Base-by-base conservation (phyloP, 2,329 filamentous ascomycete species). In the Aspergillus cejpii region DNA sequence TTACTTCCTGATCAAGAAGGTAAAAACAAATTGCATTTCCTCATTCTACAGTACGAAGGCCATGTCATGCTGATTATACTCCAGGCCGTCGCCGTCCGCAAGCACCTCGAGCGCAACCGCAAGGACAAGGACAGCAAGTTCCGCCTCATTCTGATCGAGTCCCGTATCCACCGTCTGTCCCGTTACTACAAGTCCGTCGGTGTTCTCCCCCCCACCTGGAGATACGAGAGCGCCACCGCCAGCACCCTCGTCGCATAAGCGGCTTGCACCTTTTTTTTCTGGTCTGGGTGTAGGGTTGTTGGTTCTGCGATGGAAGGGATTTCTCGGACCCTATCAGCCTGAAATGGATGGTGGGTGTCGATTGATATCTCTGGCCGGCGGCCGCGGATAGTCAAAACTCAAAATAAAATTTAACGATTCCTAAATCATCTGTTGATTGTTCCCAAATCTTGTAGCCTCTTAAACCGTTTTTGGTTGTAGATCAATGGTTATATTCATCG, bases 1-100 rank as follows among this genome's bases (percentile, higher is more conserved):
- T 63, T 98, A 97, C 85, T 94, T 95, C 87, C 81, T 97, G 74
- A 97, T 97, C 87, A 96, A 96, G 87, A 98, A 98, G 89, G 91
- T 94, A 71, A 68, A 3, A 10, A 21, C 20, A 36, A 7, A 8
- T n/a, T n/a, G 26, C 47, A 37, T 34, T 34, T 19, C 17, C 6
- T 17, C n/a, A 1, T 1, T 17, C 15, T 8, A 34, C 5, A 33
- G 10, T 34, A 1, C 3, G 34, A 29, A n/a, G n/a, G n/a, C n/a
- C n/a, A n/a, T n/a, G n/a, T 14, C 5, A 36, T 27, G 33, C 51
- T 54, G 51, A 51, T 23, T 11, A 41, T 28, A n/a, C 23, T 14
- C 10, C 23, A 92, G 89, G 90, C 90, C 65, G 90, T 96, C 65
- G 85, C 90, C 71, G 92, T 98, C 79, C 91, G 92, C 79, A 98